Evolutionary conservation across 2,329 filamentous ascomycete species (phyloP), one percentile per base, ranked within the genome.

Genomic region (Fusarium ramigenum): DNA sequence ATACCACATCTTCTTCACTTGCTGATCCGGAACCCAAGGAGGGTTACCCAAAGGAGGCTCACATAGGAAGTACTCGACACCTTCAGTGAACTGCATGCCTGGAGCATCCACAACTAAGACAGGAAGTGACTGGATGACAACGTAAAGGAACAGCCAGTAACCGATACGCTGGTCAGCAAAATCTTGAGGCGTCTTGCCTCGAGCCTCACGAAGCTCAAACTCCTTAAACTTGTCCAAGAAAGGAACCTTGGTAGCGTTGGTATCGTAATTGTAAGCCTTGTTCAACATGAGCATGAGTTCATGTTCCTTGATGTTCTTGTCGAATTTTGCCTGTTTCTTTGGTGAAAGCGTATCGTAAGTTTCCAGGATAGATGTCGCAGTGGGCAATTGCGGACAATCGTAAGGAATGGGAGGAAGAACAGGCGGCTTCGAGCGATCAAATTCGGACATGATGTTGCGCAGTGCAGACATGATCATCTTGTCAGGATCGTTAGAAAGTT

Each of bases 341-440:
- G 89, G 80, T 25, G 93, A 88, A 37, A 94, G 85, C 4, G 87
- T 87, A 69, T 88, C 83, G 79, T 90, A 93, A 47, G 90, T 92
- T 44, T 89, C 87, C 63, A 92, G 87, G 23, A 94, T 87, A 3
- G 89, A 85, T 37, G 87, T 86, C 76, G 97, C 87, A 2, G 87
- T 88, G 2, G 96, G 96, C 30, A 97, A 83, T 73, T 91, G 88
- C 6, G 96, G 96, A 9, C 94, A 86, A 79, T 98, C 96, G 78
- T 96, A 98, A 0, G 96, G 96, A 62, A 98, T 91, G 0, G 96
- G 94, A 1, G 96, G 96, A 66, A 96, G 89, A 1, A 98, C 95
- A 0, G 96, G 96, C 2, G 96, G 94, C 19, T 92, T 93, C 14
- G 93, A 96, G 67, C 93, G 90, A 80, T 99, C 96, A 78, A 95